A percentile compares a stretch with the other conserved stretches of the same genome.
Evolutionary conservation across 192 early-diverging fungal species (phyloP).

Genomic region (Backusella morwellensis): DNA sequence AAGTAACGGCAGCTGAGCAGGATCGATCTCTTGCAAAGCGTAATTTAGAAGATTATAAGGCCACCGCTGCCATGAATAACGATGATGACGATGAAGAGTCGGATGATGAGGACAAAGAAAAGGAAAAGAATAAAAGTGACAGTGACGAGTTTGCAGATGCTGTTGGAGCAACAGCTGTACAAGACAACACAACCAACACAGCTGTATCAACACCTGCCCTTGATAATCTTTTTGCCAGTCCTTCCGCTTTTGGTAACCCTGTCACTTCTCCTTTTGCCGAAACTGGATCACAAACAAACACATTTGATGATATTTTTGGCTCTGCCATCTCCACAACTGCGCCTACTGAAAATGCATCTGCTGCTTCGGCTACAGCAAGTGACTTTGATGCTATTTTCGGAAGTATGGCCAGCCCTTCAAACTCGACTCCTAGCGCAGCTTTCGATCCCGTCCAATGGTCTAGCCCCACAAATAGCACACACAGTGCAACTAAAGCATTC

Average conservation of each 20-base stretch:
- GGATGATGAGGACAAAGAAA: not conserved
- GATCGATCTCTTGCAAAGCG: constrained; percentile 60
- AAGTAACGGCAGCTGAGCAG: constrained; percentile 54
- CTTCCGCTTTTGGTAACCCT: not conserved
- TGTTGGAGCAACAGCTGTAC: not conserved
- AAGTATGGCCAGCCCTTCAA: not conserved
- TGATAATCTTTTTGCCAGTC: constrained; percentile 15
- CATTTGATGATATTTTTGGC: constrained; percentile 24
- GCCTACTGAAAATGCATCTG: not conserved
- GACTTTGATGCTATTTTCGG: constrained; percentile 16
- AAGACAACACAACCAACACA: not conserved
- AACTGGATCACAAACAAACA: not conserved
- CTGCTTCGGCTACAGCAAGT: not conserved
- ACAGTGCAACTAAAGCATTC: not conserved
- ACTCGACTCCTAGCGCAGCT: not conserved
- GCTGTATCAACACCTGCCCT: constrained; percentile 1
- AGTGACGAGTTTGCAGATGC: not conserved
- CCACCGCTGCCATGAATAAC: constrained; percentile 18
- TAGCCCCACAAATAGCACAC: not conserved
- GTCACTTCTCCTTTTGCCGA: constrained; percentile 11
- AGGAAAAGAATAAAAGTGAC: not conserved
- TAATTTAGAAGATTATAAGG: constrained; percentile 46
- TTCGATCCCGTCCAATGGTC: not conserved
- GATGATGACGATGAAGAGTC: not conserved
- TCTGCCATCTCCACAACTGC: not conserved